A percentile compares a stretch with the other conserved stretches of the same genome.
phyloP scores from a whole-genome alignment of 2,329 filamentous ascomycete genomes.

The Cucurbitaria berberidis region DNA sequence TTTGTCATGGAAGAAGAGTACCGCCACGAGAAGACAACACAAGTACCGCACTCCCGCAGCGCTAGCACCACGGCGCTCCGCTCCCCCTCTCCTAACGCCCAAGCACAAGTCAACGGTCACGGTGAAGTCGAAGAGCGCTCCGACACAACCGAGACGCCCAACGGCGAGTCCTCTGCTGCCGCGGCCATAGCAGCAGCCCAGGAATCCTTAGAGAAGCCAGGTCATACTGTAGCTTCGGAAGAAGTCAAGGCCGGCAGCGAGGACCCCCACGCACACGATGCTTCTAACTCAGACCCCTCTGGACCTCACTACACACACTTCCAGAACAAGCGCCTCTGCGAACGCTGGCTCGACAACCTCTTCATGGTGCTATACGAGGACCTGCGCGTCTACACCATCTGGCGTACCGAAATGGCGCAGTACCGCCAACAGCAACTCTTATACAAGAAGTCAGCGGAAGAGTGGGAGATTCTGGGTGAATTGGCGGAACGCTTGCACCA shows the following conservation, averaged over 20 bases:
- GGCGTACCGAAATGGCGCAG: conserved; percentile 97
- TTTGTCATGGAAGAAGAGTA: conserved; percentile 99
- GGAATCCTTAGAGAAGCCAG: conserved; percentile 74
- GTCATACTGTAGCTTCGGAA: conserved; percentile 77
- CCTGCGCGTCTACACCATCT: conserved; percentile 97
- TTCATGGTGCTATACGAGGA: conserved; percentile 99
- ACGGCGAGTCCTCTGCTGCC: conserved; percentile 35
- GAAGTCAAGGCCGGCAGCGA: conserved; percentile 78
- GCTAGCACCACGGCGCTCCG: conserved; percentile 81
- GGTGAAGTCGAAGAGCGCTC: conserved; percentile 36
- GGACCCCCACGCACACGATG: conserved; percentile 49
- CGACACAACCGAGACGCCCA: conserved; percentile 32
- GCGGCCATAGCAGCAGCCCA: conserved; percentile 32
- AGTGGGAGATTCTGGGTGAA: conserved; percentile 97
- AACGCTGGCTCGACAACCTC: conserved; percentile 96
- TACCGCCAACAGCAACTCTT: conserved; percentile 91
- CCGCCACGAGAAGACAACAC: conserved; percentile 73
- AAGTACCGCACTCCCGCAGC: conserved; percentile 63
- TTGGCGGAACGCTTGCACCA: conserved; percentile 93
- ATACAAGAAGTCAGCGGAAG: conserved; percentile 95
- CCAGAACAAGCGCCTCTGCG: conserved; percentile 95
- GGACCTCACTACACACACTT: conserved; percentile 84
- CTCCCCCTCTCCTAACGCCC: conserved; percentile 61
- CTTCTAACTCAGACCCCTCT: conserved; percentile 56
- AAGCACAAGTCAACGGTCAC: conserved; percentile 46